These are phyloP conservation scores for Botrytis byssoidea DNA, from an alignment of 2,329 filamentous ascomycete species.

Conservation along the genomic window DNA sequence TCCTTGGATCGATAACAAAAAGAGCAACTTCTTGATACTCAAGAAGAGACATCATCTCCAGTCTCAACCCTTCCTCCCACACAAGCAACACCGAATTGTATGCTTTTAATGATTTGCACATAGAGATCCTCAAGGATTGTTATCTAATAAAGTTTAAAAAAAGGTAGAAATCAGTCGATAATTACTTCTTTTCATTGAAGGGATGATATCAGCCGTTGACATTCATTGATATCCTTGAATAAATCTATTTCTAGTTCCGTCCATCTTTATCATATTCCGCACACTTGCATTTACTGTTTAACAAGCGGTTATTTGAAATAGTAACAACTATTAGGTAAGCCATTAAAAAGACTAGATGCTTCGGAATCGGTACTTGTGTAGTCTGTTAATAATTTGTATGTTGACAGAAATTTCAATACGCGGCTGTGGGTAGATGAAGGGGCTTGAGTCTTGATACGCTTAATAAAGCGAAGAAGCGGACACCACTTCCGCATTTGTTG, in stretches of 20 bases:
- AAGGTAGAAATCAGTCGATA: background rate
- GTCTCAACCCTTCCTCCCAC: background rate
- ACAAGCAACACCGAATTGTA: background rate
- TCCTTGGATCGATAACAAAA: conserved; percentile 5
- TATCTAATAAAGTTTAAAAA: background rate
- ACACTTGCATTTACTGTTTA: background rate
- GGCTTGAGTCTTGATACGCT: background rate
- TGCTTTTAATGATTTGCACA: background rate
- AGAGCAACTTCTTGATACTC: background rate
- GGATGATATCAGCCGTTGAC: background rate
- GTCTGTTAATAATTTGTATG: background rate
- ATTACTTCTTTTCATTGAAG: background rate
- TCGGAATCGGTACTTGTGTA: background rate
- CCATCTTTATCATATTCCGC: background rate
- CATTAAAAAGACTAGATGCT: background rate
- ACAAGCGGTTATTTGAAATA: background rate
- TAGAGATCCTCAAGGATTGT: background rate
- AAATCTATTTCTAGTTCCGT: background rate
- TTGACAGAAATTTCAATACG: background rate
- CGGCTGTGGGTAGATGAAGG: background rate
- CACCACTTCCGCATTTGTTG: background rate
- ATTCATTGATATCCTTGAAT: background rate
- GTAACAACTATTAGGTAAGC: background rate
- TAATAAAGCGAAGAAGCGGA: background rate
- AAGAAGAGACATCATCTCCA: background rate